Conservation (phyloP, 345 rosid species). For the Gossypium sturtianum region DNA sequence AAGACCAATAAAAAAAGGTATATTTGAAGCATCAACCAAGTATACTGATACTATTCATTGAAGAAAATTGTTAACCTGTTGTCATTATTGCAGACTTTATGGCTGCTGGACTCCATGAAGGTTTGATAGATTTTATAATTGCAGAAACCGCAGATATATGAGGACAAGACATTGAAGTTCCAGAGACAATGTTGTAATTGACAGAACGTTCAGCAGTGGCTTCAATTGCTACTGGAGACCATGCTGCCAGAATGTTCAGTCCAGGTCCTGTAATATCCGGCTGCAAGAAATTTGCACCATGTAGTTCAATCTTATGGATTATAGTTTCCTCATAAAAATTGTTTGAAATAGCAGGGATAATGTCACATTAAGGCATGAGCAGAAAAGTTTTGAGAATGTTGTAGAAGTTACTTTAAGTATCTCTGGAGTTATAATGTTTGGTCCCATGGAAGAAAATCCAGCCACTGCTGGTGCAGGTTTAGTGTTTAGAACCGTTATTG, state of each 20-base stretch:
- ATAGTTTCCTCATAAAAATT: not conserved
- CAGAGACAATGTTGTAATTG: slow-evolving; percentile 38
- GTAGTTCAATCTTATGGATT: not conserved
- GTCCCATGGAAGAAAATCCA: slow-evolving; percentile 43
- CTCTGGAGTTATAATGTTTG: slow-evolving; percentile 37
- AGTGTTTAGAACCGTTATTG: slow-evolving; percentile 26
- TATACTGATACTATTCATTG: not conserved
- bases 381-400: not conserved
- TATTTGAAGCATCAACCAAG: not conserved
- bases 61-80: slow-evolving; percentile 34
- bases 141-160: slow-evolving; percentile 43
- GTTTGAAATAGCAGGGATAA: not conserved
- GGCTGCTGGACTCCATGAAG: slow-evolving; percentile 52
- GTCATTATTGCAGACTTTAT: slow-evolving; percentile 55
- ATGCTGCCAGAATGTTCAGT: slow-evolving; percentile 41
- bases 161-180: slow-evolving; percentile 53
- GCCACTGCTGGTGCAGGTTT: slow-evolving; percentile 40
- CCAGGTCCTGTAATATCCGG: slow-evolving; percentile 50
- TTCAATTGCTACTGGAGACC: slow-evolving; percentile 38
- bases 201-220: slow-evolving; percentile 19
- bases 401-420: slow-evolving; percentile 34
- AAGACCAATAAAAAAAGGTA: not conserved
- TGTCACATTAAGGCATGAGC: not conserved
- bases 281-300: slow-evolving; percentile 22
- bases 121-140: slow-evolving; percentile 35